Evolutionary conservation across 2,329 filamentous ascomycete species (phyloP).

Genomic region (Pyricularia sp.): DNA sequence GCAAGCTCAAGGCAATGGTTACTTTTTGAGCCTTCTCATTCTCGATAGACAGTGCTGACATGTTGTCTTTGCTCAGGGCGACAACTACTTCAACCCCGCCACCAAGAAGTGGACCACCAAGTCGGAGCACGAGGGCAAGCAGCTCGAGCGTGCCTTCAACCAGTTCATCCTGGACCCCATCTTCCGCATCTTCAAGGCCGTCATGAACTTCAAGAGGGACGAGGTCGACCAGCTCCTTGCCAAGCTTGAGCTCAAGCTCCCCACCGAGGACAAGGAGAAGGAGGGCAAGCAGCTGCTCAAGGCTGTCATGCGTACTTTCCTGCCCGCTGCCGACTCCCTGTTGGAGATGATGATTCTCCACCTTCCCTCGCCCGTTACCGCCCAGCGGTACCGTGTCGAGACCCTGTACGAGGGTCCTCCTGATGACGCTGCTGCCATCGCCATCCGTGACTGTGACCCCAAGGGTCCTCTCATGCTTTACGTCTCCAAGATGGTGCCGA

Average conservation of each 20-base stretch:
- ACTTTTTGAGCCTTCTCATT: not conserved
- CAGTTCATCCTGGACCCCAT: conserved; percentile 99
- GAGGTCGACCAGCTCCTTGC: conserved; percentile 73
- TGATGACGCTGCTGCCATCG: conserved; percentile 87
- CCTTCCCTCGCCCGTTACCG: conserved; percentile 89
- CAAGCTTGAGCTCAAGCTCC: conserved; percentile 94
- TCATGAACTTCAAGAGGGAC: conserved; percentile 99
- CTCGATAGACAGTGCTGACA: conserved; percentile 8
- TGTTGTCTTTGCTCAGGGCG: conserved; percentile 43
- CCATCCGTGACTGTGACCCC: conserved; percentile 97
- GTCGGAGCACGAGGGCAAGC: conserved; percentile 73
- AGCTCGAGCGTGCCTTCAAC: conserved; percentile 94
- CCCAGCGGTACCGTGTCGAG: conserved; percentile 96
- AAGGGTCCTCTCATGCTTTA: conserved; percentile 99
- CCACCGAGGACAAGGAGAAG: conserved; percentile 76
- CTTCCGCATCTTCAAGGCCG: conserved; percentile 93
- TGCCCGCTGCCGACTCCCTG: conserved; percentile 94
- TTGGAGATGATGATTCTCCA: conserved; percentile 99
- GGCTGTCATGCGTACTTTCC: conserved; percentile 97
- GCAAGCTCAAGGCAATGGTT: not conserved
- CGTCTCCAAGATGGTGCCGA: conserved; percentile 99
- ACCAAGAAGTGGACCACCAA: conserved; percentile 99
- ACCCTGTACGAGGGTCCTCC: conserved; percentile 96
- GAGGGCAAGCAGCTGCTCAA: conserved; percentile 98
- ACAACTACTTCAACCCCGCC: conserved; percentile 99